Percentiles rank a stretch among this genome's conserved stretches.
Conservation (phyloP, 169 alveolate genomes). For the Cryptosporidium viatorum region DNA sequence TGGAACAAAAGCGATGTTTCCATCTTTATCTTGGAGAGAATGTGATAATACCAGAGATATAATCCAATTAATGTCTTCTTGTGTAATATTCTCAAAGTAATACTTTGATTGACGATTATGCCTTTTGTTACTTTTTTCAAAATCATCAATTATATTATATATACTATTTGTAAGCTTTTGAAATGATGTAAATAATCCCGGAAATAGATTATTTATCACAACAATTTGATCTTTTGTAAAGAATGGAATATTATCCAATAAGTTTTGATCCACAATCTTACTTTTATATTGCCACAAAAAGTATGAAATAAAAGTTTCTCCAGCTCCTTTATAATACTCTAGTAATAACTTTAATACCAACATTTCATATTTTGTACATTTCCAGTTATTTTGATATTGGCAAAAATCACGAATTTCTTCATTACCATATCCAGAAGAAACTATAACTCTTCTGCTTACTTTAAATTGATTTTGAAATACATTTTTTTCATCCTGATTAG, state of each 20-base stretch:
- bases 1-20: slow-evolving; percentile 52
- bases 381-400: not conserved
- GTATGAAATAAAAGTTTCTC: slow-evolving; percentile 8
- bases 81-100: not conserved
- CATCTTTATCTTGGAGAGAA: slow-evolving; percentile 50
- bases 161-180: slow-evolving; percentile 10
- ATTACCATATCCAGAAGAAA: slow-evolving; percentile 46
- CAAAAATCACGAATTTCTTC: slow-evolving; percentile 31
- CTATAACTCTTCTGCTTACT: slow-evolving; percentile 23
- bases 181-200: slow-evolving; percentile 32
- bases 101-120: not conserved
- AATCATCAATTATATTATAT: slow-evolving; percentile 15
- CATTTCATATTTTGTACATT: slow-evolving; percentile 51
- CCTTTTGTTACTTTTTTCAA: not conserved
- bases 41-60: slow-evolving; percentile 55
- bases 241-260: slow-evolving; percentile 45
- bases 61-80: slow-evolving; percentile 48
- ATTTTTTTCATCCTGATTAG: too few species aligned
- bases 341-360: slow-evolving; percentile 17
- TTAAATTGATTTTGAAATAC: not conserved
- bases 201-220: slow-evolving; percentile 27
- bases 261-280: slow-evolving; percentile 4
- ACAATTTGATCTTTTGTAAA: slow-evolving; percentile 38
- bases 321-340: slow-evolving; percentile 4
- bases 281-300: slow-evolving; percentile 31